These are phyloP conservation scores for Symbiodinium pilosum DNA, from an alignment of 73 alveolate species.

Conservation along the genomic window DNA sequence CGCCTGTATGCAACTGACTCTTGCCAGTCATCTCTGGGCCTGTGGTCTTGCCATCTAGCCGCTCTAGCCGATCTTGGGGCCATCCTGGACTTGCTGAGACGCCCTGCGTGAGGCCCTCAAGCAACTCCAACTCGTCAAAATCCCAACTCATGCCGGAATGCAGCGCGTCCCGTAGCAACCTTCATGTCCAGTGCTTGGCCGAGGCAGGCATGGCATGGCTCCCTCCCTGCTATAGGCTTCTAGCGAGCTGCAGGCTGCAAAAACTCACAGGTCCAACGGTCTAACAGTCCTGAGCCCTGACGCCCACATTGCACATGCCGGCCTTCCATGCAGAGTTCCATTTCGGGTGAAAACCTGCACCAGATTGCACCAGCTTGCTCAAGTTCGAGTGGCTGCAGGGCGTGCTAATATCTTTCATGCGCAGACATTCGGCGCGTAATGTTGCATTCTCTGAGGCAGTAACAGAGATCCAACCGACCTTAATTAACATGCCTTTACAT, in stretches of 20 bases:
- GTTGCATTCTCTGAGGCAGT: neutral
- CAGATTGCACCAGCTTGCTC: neutral
- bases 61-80: too few relatives aligned
- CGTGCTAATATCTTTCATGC: neutral
- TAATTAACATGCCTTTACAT: neutral
- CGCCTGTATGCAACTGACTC: too few relatives aligned
- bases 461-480: slow-evolving; percentile 76
- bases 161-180: too few relatives aligned
- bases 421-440: neutral
- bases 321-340: slow-evolving; percentile 57
- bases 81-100: neutral
- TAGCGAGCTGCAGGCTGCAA: too few relatives aligned
- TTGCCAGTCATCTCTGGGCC: too few relatives aligned
- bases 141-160: slow-evolving; percentile 50
- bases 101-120: slow-evolving; percentile 7
- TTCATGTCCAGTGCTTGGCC: too few relatives aligned
- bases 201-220: too few relatives aligned
- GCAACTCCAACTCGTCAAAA: slow-evolving; percentile 41
- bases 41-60: too few relatives aligned
- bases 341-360: slow-evolving; percentile 46
- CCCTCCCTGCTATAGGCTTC: too few relatives aligned
- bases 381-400: too few relatives aligned
- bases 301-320: neutral
- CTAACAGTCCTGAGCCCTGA: too few relatives aligned
- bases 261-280: too few relatives aligned